Evolutionary conservation across 495 filamentous ascomycete species (phyloP), one percentile per base, ranked within the genome.

Genomic region (Cetradonia linearis): DNA sequence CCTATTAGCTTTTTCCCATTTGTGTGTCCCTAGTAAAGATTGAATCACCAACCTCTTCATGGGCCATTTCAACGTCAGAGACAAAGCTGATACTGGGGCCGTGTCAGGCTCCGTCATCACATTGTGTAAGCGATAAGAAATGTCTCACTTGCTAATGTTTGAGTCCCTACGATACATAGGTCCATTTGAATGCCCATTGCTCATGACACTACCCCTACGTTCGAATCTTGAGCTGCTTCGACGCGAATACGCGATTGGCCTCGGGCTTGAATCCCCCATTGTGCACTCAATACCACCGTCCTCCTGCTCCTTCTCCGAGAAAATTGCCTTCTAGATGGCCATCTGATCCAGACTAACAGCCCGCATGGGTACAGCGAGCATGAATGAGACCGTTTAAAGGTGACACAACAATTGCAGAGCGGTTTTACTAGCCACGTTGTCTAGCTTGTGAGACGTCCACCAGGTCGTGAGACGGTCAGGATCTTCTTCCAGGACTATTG

Each of bases 61-160:
- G 89, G 30, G 93, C 94, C 93, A 99, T 99, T 70, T 95, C 93
- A n/a, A 99, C 92, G 70, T 96, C 91, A 37, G 87, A 88, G 42
- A 95, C 82, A 65, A 96, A 83, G 71, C 88, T 94, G 44, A 85
- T 76, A 70, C 79, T 82, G 66, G 34, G 31, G 31, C 0, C 63
- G 13, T 48, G 14, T 58, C 7, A 53, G 53, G 58, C 14, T 20
- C 20, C 38, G 36, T 34, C 42, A 8, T 62, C 16, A 9, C 20
- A 25, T 55, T 27, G 5, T 27, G 9, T 25, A 53, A 30, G 3
- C n/a, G n/a, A 18, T 49, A 16, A 36, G 34, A 37, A 54, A 33
- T 25, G 28, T 23, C 70, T 60, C 56, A 85, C 82, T 79, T 88
- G 79, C 90, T 95, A 69, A 85, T 77, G 70, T 89, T 86, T 36